Evolutionary conservation across 441 rosid genomes (phyloP).

Genomic region (Theobroma grandiflorum): DNA sequence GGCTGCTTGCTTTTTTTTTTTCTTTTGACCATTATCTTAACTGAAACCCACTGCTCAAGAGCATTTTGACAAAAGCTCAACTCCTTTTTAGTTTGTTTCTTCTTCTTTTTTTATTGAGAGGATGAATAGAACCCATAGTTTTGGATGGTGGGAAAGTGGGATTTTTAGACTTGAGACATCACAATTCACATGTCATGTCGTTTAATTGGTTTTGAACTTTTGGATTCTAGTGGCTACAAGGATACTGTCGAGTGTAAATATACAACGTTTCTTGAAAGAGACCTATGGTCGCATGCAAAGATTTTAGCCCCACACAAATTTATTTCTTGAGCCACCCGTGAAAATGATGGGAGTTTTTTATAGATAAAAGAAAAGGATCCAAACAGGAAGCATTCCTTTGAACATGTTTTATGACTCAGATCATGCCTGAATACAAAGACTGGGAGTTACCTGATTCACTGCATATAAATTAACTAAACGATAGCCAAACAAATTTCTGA

Average conservation of each 20-base stretch:
- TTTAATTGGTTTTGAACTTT: background rate
- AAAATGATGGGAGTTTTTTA: background rate
- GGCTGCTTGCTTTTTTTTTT: background rate
- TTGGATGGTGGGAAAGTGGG: slow-evolving; percentile 28
- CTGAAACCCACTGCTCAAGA: background rate
- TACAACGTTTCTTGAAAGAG: slow-evolving; percentile 8
- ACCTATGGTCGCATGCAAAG: background rate
- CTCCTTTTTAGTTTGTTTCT: background rate
- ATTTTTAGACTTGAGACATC: slow-evolving; percentile 10
- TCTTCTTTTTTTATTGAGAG: background rate
- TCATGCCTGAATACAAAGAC: slow-evolving; percentile 14
- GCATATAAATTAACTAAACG: background rate
- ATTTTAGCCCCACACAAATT: background rate
- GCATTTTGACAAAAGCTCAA: background rate
- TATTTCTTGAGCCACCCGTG: background rate
- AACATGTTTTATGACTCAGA: background rate
- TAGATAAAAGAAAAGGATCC: background rate
- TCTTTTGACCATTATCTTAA: background rate
- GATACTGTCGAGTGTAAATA: background rate
- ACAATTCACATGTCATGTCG: slow-evolving; percentile 33
- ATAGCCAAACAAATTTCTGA: background rate
- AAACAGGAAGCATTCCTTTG: background rate
- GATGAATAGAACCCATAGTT: slow-evolving; percentile 24
- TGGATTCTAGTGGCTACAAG: slow-evolving; percentile 17
- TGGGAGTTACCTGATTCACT: background rate